Percentiles rank a stretch among this genome's conserved stretches.
These are phyloP conservation scores for Magnolia sinica DNA, from an alignment of 164 flowering plant genomes.

Conservation along the genomic window DNA sequence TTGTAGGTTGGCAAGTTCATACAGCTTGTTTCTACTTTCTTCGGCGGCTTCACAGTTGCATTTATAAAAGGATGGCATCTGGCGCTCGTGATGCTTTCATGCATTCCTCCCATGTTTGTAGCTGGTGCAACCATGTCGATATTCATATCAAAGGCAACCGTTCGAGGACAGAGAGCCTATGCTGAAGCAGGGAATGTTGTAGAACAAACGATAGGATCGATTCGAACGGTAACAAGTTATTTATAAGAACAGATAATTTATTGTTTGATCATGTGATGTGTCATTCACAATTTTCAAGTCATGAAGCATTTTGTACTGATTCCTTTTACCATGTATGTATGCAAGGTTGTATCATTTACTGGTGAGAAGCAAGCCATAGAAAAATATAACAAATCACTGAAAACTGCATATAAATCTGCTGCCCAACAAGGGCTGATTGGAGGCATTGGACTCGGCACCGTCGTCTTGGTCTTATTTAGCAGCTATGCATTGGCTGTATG, in stretches of 20 bases:
- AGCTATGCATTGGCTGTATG: slow-evolving; percentile 58
- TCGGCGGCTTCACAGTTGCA: slow-evolving; percentile 22
- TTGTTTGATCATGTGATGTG: background rate
- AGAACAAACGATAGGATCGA: slow-evolving; percentile 38
- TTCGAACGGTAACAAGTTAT: slow-evolving; percentile 27
- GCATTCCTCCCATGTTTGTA: slow-evolving; percentile 20
- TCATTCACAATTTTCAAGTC: background rate
- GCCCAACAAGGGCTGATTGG: slow-evolving; percentile 52
- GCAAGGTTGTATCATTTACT: slow-evolving; percentile 78
- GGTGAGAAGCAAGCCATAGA: slow-evolving; percentile 72
- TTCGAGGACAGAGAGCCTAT: slow-evolving; percentile 32
- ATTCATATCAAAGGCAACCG: slow-evolving; percentile 24
- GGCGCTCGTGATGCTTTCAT: slow-evolving; percentile 20
- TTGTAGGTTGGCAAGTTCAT: slow-evolving; percentile 30
- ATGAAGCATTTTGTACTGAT: background rate
- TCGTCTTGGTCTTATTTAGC: slow-evolving; percentile 28
- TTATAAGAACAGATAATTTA: background rate
- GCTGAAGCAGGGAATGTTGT: slow-evolving; percentile 33
- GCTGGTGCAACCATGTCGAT: slow-evolving; percentile 25
- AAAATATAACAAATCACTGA: slow-evolving; percentile 51
- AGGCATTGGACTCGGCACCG: slow-evolving; percentile 48
- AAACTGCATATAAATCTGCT: slow-evolving; percentile 50
- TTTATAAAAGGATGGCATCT: slow-evolving; percentile 24
- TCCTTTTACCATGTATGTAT: slow-evolving; percentile 34
- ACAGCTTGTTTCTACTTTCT: slow-evolving; percentile 23